These are phyloP conservation scores for Rosa rugosa DNA, from an alignment of 306 rosid species.

Conservation along the genomic window DNA sequence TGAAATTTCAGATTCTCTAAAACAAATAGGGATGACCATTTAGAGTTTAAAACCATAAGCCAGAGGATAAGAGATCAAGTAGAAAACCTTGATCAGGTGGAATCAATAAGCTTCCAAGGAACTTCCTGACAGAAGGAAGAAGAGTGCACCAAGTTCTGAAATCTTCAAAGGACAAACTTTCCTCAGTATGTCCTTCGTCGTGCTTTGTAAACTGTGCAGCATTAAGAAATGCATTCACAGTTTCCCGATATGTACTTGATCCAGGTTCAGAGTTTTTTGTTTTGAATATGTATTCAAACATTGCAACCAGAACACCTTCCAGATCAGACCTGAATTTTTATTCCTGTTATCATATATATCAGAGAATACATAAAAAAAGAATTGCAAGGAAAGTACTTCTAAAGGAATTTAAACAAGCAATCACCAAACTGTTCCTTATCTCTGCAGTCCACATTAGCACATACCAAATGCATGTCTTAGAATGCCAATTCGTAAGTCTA, in stretches of 20 bases:
- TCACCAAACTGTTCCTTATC: not conserved
- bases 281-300: conserved; percentile 48
- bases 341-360: conserved; percentile 32
- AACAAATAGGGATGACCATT: conserved; percentile 5
- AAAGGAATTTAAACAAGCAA: not conserved
- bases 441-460: not conserved
- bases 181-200: conserved; percentile 38
- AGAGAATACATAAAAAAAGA: conserved; percentile 15
- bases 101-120: conserved; percentile 78
- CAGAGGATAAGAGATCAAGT: conserved; percentile 16
- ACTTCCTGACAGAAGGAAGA: conserved; percentile 72
- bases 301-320: conserved; percentile 58
- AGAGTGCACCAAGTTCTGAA: conserved; percentile 76
- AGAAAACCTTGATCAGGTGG: conserved; percentile 64
- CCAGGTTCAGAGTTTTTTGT: conserved; percentile 41
- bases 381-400: not conserved
- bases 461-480: not conserved
- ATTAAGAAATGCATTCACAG: conserved; percentile 56
- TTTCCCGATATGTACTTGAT: conserved; percentile 47
- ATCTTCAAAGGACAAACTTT: conserved; percentile 69
- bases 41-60: not conserved
- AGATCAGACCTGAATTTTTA: conserved; percentile 74
- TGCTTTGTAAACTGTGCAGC: conserved; percentile 61
- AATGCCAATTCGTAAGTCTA: not conserved
- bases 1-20: conserved; percentile 18